Percentiles rank a stretch among this genome's conserved stretches.
Evolutionary conservation across 2,329 filamentous ascomycete genomes (phyloP).

Genomic region (Akanthomyces dipterigenus): DNA sequence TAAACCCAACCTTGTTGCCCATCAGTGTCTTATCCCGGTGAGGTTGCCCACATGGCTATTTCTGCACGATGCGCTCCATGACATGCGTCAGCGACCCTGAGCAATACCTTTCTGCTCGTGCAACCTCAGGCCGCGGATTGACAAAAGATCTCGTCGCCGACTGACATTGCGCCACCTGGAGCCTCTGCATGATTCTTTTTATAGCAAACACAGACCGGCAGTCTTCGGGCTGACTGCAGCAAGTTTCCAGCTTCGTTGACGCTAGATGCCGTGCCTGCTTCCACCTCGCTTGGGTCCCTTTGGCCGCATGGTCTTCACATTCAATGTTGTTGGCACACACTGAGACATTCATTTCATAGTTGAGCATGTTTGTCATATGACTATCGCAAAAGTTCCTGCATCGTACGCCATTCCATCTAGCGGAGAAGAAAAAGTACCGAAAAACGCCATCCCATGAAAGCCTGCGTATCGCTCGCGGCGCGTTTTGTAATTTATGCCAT

Average conservation of each 20-base stretch:
- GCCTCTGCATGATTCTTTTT: not conserved
- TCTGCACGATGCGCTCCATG: not conserved
- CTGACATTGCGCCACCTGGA: not conserved
- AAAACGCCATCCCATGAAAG: slow-evolving; percentile 13
- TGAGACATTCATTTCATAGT: slow-evolving; percentile 1
- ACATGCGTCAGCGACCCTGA: not conserved
- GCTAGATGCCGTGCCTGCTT: not conserved
- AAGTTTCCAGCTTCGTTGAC: not conserved
- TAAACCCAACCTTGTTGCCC: not conserved
- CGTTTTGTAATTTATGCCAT: slow-evolving; percentile 6
- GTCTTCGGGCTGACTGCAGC: not conserved
- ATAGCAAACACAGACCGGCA: not conserved
- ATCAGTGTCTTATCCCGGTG: not conserved
- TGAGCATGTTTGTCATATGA: not conserved
- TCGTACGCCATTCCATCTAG: slow-evolving; percentile 9
- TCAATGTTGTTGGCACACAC: no score
- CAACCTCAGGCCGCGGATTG: not conserved
- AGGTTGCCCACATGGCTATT: not conserved
- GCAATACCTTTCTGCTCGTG: not conserved
- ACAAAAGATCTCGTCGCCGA: not conserved
- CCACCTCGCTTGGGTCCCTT: not conserved
- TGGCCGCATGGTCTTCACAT: not conserved
- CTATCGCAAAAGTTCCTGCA: slow-evolving; percentile 5
- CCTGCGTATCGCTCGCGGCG: not conserved
- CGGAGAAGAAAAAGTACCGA: not conserved